phyloP scores from a whole-genome alignment of 2,329 filamentous ascomycete species.

The Aureobasidium sp. region DNA sequence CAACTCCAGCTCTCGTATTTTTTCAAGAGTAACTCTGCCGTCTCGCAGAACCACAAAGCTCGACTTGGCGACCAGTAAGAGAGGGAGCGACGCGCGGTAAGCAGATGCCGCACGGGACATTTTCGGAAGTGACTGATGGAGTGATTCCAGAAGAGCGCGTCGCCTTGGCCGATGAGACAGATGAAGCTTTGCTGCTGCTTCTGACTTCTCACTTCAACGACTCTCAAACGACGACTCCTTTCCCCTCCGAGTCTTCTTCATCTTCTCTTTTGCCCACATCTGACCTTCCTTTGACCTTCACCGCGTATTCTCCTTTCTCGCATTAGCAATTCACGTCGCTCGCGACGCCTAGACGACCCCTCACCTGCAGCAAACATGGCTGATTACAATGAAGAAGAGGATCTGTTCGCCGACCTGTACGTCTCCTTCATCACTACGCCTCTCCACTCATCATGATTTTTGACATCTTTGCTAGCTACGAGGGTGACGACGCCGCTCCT shows the following conservation, averaged over 20 bases:
- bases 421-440: constrained; percentile 32
- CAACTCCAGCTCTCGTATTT: neutral
- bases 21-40: neutral
- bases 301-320: no score
- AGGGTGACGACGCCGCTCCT: constrained; percentile 52
- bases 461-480: constrained; percentile 46
- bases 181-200: neutral
- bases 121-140: neutral
- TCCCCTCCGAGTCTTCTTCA: neutral
- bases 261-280: neutral
- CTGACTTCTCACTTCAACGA: neutral
- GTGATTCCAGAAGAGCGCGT: neutral
- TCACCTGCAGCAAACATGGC: constrained; percentile 53
- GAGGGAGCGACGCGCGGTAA: neutral
- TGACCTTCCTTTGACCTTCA: neutral
- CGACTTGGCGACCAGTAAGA: neutral
- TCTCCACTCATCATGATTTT: neutral
- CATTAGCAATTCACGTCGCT: neutral
- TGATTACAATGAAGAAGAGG: constrained; percentile 75
- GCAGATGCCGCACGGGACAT: neutral
- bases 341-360: constrained; percentile 9
- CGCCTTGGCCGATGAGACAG: neutral
- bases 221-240: neutral
- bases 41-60: neutral
- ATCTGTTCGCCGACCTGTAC: constrained; percentile 93